A percentile compares a stretch with the other conserved stretches of the same genome.
Evolutionary conservation across 768 basidiomycete species (phyloP).

Genomic region (Macrocybe gigantea): DNA sequence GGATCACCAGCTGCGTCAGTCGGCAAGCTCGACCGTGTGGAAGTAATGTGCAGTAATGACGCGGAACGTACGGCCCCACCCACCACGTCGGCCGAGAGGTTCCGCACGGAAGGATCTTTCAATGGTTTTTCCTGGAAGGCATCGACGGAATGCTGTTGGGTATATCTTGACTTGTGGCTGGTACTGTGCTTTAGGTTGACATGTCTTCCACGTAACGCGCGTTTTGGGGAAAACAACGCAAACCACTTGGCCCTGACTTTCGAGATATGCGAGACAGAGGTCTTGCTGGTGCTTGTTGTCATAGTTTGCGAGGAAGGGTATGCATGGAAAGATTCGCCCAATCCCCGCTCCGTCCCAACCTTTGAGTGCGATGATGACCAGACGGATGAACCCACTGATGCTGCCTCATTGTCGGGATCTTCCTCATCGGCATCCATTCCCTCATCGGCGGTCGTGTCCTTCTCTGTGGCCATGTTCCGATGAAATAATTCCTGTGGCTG

Average conservation of each 20-base stretch:
- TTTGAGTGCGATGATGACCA: conserved; percentile 42
- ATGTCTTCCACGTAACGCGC: not conserved
- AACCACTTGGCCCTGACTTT: conserved; percentile 56
- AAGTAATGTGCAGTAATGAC: conserved; percentile 10
- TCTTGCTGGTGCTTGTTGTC: conserved; percentile 27
- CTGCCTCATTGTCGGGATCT: conserved; percentile 9
- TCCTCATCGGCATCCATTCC: conserved; percentile 31
- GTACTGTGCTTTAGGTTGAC: no score
- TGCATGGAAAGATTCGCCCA: conserved; percentile 26
- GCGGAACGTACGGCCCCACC: no score
- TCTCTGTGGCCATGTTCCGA: conserved; percentile 35
- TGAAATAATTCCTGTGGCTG: conserved; percentile 20
- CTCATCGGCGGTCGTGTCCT: conserved; percentile 35
- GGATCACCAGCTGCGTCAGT: conserved; percentile 32
- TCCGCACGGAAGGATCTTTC: no score
- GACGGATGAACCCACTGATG: conserved; percentile 49
- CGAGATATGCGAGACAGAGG: conserved; percentile 37
- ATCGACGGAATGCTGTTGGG: conserved; percentile 9
- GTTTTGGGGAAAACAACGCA: conserved; percentile 32
- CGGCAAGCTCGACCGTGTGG: conserved; percentile 19
- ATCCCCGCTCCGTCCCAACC: conserved; percentile 25
- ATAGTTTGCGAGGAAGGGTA: conserved; percentile 21
- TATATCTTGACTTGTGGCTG: not conserved
- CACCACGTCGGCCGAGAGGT: no score
- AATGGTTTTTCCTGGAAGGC: not conserved